phyloP scores from a whole-genome alignment of 768 basidiomycete species.

The Auricularia heimuer region DNA sequence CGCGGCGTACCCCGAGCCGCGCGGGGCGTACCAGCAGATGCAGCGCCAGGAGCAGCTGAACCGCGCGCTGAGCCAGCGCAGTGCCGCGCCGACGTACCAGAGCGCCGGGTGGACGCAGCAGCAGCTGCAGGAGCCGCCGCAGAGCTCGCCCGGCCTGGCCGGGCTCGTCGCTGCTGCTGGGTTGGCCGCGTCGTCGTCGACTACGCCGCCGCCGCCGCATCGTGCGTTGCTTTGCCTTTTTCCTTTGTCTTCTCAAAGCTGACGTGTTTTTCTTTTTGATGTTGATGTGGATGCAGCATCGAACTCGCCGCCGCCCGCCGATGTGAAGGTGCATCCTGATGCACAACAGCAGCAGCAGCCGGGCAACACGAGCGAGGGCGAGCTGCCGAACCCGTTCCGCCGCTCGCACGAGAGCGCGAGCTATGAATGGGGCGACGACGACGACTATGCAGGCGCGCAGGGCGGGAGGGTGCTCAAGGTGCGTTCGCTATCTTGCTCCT shows the following conservation, averaged over 20 bases:
- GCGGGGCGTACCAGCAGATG: background rate
- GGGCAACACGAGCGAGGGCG: background rate
- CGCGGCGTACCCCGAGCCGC: background rate
- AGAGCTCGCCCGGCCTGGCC: background rate
- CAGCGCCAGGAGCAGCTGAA: constrained; percentile 2
- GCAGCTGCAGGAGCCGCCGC: background rate
- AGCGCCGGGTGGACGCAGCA: background rate
- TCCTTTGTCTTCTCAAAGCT: background rate
- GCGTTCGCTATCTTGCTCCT: background rate
- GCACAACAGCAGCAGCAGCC: too few species aligned
- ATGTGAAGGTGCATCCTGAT: background rate
- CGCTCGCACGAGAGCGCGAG: background rate
- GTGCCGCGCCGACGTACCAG: background rate
- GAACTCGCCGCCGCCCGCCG: background rate
- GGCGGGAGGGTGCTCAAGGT: background rate
- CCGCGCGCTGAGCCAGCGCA: background rate
- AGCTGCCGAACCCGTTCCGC: background rate
- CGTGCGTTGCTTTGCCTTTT: background rate
- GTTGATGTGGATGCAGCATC: background rate
- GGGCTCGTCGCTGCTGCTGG: background rate
- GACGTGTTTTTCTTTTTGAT: background rate
- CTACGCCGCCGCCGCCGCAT: background rate
- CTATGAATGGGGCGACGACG: background rate
- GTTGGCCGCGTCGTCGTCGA: background rate
- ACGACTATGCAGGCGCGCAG: background rate